Evolutionary conservation across 2,329 filamentous ascomycete genomes (phyloP), one percentile per base, ranked within the genome.

Genomic region (Tolypocladium tundrense): DNA sequence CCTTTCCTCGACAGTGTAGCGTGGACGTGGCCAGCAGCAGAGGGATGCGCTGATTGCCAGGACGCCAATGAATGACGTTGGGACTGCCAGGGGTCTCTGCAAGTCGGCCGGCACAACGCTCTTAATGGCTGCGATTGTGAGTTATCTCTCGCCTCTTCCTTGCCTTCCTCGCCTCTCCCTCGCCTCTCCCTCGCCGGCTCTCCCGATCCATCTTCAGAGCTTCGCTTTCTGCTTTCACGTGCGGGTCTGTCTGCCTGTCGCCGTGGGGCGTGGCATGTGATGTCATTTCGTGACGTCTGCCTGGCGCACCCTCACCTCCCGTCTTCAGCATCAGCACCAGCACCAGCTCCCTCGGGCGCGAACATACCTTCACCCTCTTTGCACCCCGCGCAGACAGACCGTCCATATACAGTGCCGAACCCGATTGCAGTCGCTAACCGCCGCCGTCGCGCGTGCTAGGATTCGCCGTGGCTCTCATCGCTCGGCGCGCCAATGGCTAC

Each of bases 381-480:
- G 13, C 10, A 10, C 53, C 31, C 24, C 31, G 19, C 31, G 10
- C 48, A 35, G n/a, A 35, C 48, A 35, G n/a, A 35, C 16, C 48
- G 2, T 51, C 10, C 48, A 4, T 11, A 7, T 42, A 42, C 9
- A 21, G 4, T 9, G 21, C 4, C 9, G 10, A 14, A 10, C 6
- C 19, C 31, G 48, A 31, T 31, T 13, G 31, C 31, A 13, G 31
- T 52, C 43, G 55, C 59, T 59, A 45, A 60, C 62, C 19, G n/a
- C 56, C 64, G 53, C 55, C 55, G 58, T 60, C 24, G 48, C 48
- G 48, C 48, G 19, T 19, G 48, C 19, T 55, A 75, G 73, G 73
- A 75, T 55, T 70, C 68, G 48, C 80, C 80, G 65, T 82, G 79
- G 80, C 72, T 82, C 69, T 72, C 76, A 70, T 77, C 80, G 69